phyloP scores from a whole-genome alignment of 768 basidiomycete genomes.

The Erythrobasidium yunnanense region DNA sequence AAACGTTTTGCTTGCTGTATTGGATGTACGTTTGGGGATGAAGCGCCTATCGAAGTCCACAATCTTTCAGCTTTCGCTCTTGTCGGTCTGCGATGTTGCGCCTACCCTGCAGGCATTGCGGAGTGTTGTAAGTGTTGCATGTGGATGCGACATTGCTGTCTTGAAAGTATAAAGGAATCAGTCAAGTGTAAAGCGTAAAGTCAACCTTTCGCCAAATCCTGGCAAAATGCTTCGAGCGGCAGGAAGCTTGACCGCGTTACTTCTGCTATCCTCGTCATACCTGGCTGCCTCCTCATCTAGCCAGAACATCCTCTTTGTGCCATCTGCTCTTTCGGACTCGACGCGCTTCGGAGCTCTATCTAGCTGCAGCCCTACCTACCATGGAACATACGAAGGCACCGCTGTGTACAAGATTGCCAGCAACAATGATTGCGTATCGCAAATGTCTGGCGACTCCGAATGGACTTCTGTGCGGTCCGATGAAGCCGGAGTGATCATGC shows the following conservation, averaged over 20 bases:
- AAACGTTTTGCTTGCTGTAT: conserved; percentile 80
- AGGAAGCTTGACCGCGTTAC: too few species aligned
- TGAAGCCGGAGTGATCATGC: neutral
- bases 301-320: too few species aligned
- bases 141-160: conserved; percentile 8
- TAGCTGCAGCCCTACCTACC: conserved; percentile 9
- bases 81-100: neutral
- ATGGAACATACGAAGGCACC: conserved; percentile 9
- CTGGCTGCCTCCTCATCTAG: too few species aligned
- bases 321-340: too few species aligned
- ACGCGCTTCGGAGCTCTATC: too few species aligned
- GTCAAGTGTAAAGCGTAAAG: too few species aligned
- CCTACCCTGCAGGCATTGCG: conserved; percentile 17
- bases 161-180: too few species aligned
- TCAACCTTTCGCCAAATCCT: too few species aligned
- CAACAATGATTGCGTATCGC: neutral
- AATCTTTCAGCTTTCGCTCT: neutral
- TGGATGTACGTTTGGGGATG: conserved; percentile 54
- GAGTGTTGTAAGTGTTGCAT: conserved; percentile 25
- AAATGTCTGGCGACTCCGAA: neutral
- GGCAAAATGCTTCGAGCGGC: too few species aligned
- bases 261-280: too few species aligned
- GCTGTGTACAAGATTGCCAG: neutral
- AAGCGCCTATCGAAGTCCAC: neutral
- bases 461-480: neutral